Evolutionary conservation across 495 filamentous ascomycete genomes (phyloP).

Genomic region (Glutinoglossum americanum): DNA sequence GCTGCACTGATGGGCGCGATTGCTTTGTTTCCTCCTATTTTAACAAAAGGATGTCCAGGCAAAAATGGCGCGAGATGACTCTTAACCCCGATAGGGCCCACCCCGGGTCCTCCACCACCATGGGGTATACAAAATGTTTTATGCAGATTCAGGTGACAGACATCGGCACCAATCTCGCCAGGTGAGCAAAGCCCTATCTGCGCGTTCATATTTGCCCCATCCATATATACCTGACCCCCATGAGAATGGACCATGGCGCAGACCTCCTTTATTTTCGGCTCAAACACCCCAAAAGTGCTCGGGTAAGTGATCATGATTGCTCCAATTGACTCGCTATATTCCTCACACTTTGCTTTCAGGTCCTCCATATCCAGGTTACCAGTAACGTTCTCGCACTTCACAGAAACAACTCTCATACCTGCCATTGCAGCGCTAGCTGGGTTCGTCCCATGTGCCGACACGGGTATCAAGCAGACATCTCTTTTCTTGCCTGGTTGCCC

Average conservation of each 20-base stretch:
- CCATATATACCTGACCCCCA: constrained; percentile 97
- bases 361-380: constrained; percentile 83
- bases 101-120: constrained; percentile 85
- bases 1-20: constrained; percentile 66
- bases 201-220: constrained; percentile 97
- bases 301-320: constrained; percentile 99
- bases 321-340: constrained; percentile 65
- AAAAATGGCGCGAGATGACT: constrained; percentile 58
- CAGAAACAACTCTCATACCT: constrained; percentile 83
- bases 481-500: constrained; percentile 39
- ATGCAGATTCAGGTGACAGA: constrained; percentile 95
- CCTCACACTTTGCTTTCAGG: constrained; percentile 68
- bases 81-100: constrained; percentile 88
- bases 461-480: constrained; percentile 89
- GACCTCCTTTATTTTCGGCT: constrained; percentile 72
- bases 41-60: constrained; percentile 47
- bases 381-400: constrained; percentile 75
- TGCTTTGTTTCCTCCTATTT: constrained; percentile 38
- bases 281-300: constrained; percentile 90
- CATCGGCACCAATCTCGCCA: constrained; percentile 91
- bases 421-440: constrained; percentile 94
- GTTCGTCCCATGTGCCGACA: constrained; percentile 94
- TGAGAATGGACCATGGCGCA: constrained; percentile 70
- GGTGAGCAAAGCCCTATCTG: constrained; percentile 95
- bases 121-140: constrained; percentile 99